Evolutionary conservation across 129 eudicot genomes (phyloP).

Genomic region (Lactuca sativa): DNA sequence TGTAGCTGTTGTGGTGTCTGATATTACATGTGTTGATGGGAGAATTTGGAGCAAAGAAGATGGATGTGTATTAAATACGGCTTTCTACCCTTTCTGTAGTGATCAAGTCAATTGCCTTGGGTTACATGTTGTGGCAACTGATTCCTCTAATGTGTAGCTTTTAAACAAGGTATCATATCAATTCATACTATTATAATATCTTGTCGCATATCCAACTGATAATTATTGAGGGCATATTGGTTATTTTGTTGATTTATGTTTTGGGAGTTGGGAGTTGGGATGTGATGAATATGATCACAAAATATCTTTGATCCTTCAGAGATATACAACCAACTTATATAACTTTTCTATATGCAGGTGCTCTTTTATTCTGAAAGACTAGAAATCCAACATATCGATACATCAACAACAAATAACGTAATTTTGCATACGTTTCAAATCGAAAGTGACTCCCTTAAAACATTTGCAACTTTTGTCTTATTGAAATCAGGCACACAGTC

Average conservation of each 20-base stretch:
- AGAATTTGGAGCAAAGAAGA: constrained; percentile 88
- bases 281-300: background rate
- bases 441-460: background rate
- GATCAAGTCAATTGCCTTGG: constrained; percentile 57
- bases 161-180: constrained; percentile 57
- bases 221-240: background rate
- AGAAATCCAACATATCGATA: constrained; percentile 46
- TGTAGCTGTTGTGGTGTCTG: constrained; percentile 49
- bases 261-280: constrained; percentile 5
- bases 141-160: constrained; percentile 59
- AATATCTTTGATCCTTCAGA: no score
- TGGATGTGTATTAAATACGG: constrained; percentile 78
- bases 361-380: no score
- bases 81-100: constrained; percentile 70
- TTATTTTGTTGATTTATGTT: background rate
- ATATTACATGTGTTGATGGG: constrained; percentile 49
- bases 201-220: background rate
- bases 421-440: background rate
- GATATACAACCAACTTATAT: no score
- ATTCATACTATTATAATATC: background rate
- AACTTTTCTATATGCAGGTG: constrained; percentile 38
- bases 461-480: background rate
- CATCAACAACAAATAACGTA: constrained; percentile 41
- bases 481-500: background rate
- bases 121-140: constrained; percentile 81